Evolutionary conservation across 768 basidiomycete genomes (phyloP).

Genomic region (Mycena kentingensis): DNA sequence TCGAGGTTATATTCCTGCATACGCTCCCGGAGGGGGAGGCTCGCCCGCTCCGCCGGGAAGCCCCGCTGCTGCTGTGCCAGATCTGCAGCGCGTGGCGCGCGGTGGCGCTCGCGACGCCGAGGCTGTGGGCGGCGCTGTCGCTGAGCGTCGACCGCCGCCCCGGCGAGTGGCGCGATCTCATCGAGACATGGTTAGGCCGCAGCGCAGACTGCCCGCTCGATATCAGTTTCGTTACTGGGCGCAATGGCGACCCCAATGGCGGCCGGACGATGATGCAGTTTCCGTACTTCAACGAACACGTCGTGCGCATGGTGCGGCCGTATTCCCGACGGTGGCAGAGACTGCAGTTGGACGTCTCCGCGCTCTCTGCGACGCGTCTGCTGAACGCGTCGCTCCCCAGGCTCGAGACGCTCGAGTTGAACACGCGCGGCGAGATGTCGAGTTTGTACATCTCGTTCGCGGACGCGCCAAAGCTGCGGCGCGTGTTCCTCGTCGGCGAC

Average conservation of each 20-base stretch:
- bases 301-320: slow-evolving; percentile 13
- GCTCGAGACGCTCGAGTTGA: slow-evolving; percentile 22
- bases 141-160: slow-evolving; percentile 16
- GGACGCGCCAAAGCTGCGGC: slow-evolving; percentile 13
- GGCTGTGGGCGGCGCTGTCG: slow-evolving; percentile 27
- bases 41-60: slow-evolving; percentile 17
- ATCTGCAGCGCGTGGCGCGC: slow-evolving; percentile 27
- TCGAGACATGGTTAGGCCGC: slow-evolving; percentile 25
- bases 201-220: slow-evolving; percentile 18
- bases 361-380: slow-evolving; percentile 7
- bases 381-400: slow-evolving; percentile 18
- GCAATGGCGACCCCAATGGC: background rate
- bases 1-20: slow-evolving; percentile 25
- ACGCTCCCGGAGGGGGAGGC: slow-evolving; percentile 24
- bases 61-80: slow-evolving; percentile 28
- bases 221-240: slow-evolving; percentile 12
- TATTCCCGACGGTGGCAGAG: slow-evolving; percentile 21
- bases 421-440: slow-evolving; percentile 27
- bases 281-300: slow-evolving; percentile 23
- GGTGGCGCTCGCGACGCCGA: slow-evolving; percentile 23
- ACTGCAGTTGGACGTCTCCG: slow-evolving; percentile 21
- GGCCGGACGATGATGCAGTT: no score
- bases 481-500: background rate
- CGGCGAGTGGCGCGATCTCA: slow-evolving; percentile 21
- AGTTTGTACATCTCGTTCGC: slow-evolving; percentile 5